A percentile compares a stretch with the other conserved stretches of the same genome.
Evolutionary conservation across 129 eudicot species (phyloP).

Genomic region (Ambrosia artemisiifolia): DNA sequence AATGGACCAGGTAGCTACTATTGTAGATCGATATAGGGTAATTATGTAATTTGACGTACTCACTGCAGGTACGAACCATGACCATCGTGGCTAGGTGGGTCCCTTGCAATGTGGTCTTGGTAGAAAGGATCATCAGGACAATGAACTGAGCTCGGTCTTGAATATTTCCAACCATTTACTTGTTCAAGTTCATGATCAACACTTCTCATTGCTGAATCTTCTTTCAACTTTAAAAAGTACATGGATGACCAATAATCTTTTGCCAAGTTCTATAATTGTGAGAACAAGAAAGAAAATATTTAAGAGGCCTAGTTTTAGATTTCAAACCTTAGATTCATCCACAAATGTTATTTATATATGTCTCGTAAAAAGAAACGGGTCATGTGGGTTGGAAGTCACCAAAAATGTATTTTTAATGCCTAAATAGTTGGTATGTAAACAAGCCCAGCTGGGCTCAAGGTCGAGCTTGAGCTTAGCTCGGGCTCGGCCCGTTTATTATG

Average conservation of each 20-base stretch:
- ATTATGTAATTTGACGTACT: not conserved
- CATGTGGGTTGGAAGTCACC: not conserved
- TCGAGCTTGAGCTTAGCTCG: too few species aligned
- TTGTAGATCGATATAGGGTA: not conserved
- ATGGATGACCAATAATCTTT: constrained; percentile 85
- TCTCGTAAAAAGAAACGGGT: not conserved
- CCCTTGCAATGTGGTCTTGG: constrained; percentile 36
- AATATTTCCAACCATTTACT: constrained; percentile 50
- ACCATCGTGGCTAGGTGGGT: constrained; percentile 19
- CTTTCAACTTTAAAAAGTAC: constrained; percentile 65
- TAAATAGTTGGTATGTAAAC: too few species aligned
- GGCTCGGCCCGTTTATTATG: too few species aligned
- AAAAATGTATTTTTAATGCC: too few species aligned
- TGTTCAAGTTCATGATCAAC: constrained; percentile 53
- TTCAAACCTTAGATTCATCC: not conserved
- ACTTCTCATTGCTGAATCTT: constrained; percentile 48
- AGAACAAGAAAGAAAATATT: not conserved
- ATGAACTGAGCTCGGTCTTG: constrained; percentile 68
- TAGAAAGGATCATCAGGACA: constrained; percentile 83
- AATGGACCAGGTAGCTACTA: not conserved
- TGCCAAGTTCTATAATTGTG: constrained; percentile 58
- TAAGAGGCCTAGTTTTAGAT: not conserved
- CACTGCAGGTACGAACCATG: constrained; percentile 21
- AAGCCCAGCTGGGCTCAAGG: too few species aligned
- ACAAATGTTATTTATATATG: too few species aligned